A percentile compares a stretch with the other conserved stretches of the same genome.
Evolutionary conservation across 2,329 filamentous ascomycete genomes (phyloP).

Genomic region (Eurotiales sp.): DNA sequence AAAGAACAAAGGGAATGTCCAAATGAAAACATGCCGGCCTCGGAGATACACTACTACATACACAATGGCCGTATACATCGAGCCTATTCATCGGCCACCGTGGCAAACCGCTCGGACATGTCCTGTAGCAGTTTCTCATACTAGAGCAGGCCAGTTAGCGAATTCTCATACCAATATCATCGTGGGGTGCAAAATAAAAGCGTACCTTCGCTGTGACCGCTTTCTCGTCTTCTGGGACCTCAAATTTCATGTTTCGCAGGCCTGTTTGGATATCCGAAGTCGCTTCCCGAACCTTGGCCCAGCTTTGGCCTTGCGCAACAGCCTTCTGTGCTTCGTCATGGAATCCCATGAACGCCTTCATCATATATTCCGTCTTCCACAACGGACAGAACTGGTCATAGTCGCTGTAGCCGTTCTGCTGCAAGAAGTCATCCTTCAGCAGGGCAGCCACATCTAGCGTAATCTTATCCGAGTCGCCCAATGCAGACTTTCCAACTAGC

Average conservation of each 20-base stretch:
- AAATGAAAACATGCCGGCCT: constrained; percentile 1
- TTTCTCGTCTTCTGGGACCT: constrained; percentile 82
- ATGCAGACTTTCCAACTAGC: constrained; percentile 92
- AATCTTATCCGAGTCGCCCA: constrained; percentile 97
- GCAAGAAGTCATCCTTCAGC: constrained; percentile 97
- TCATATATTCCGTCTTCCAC: constrained; percentile 99
- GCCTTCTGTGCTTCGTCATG: constrained; percentile 97
- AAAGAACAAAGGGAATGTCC: background rate
- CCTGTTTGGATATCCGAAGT: constrained; percentile 81
- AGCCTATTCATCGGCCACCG: constrained; percentile 93
- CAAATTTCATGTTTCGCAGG: constrained; percentile 93
- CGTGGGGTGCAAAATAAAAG: background rate
- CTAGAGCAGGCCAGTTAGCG: constrained; percentile 50
- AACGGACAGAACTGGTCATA: constrained; percentile 99
- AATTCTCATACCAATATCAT: constrained; percentile 10
- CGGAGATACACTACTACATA: constrained; percentile 13
- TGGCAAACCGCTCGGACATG: constrained; percentile 97
- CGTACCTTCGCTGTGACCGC: constrained; percentile 76
- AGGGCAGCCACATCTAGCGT: constrained; percentile 87
- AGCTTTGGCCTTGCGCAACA: constrained; percentile 82
- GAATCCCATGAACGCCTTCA: constrained; percentile 98
- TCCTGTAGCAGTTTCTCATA: constrained; percentile 88
- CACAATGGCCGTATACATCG: background rate
- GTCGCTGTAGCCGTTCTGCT: constrained; percentile 98
- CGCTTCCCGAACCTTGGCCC: constrained; percentile 87